A percentile compares a stretch with the other conserved stretches of the same genome.
Evolutionary conservation across 176 grass and related monocot species (phyloP).

Genomic region (Neostapfia colusana): DNA sequence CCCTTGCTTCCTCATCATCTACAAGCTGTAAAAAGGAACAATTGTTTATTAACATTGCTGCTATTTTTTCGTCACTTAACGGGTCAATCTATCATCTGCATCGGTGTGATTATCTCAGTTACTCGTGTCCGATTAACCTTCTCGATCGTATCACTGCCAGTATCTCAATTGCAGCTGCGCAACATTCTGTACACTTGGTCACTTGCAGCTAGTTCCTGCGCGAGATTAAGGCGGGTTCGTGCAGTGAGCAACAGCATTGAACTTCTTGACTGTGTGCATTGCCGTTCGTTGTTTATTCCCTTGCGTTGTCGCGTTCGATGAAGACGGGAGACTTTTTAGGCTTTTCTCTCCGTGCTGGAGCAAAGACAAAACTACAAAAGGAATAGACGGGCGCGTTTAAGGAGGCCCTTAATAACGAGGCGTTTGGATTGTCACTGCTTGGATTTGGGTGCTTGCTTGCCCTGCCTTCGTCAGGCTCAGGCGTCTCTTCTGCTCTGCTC

Average conservation of each 20-base stretch:
- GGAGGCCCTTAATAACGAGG: neutral
- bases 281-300: constrained; percentile 37
- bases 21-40: constrained; percentile 54
- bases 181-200: constrained; percentile 8
- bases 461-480: constrained; percentile 20
- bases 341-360: neutral
- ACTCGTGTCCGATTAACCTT: neutral
- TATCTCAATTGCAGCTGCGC: neutral
- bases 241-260: neutral
- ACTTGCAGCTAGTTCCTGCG: neutral
- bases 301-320: constrained; percentile 34
- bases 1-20: constrained; percentile 93
- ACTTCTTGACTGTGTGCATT: neutral
- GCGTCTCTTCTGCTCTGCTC: constrained; percentile 3
- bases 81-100: constrained; percentile 29
- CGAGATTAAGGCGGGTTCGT: neutral
- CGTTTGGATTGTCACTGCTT: constrained; percentile 20
- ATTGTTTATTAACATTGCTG: constrained; percentile 16
- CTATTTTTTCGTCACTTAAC: constrained; percentile 18
- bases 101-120: neutral
- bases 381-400: constrained; percentile 30
- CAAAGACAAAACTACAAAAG: constrained; percentile 46
- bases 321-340: constrained; percentile 24
- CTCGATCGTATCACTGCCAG: neutral
- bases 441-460: neutral